Evolutionary conservation across 2,329 filamentous ascomycete species (phyloP), one percentile per base, ranked within the genome.

Genomic region (Stemphylium vesicarium): DNA sequence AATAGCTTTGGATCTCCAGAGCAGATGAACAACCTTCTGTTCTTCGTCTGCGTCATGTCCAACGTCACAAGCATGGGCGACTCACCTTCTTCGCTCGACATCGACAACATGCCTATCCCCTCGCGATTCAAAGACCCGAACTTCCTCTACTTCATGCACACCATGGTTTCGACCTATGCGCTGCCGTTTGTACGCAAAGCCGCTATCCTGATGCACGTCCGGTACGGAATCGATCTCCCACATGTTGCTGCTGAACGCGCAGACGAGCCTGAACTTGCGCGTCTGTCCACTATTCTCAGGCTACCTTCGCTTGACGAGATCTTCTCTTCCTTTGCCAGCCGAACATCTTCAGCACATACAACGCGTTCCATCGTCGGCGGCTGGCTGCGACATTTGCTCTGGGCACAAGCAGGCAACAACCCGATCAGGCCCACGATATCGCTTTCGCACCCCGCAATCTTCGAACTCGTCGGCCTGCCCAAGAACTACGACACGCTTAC

Each of bases 401-500:
- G 71, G 69, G 72, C 66, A 26, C 68, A 72, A 48, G 66, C 73
- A 39, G 72, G 72, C 47, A 73, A 71, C 37, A 72, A 32, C 75
- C 83, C 61, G 65, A 84, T 65, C 18, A 50, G 61, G n/a, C 56
- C 73, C 5, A 73, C 68, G 11, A 78, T 85, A 29, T 81, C 78
- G 31, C 77, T 88, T 13, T 88, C 90, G 50, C 95, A 99, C 72
- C 96, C 95, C 0, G 89, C 87, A 41, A 96, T 99, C 60, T 96
- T 95, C 69, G 95, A 99, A 75, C 85, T 99, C 20, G 88, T 99
- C 11, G 95, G 95, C 1, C 79, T 99, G 43, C 95, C 95, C 0
- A 91, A 90, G 76, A 92, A 94, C 68, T 99, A 92, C 73, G 95
- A 98, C 74, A 89, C 87, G 2, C 81, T 99, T 33, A 96, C 96